phyloP scores from a whole-genome alignment of 208 protist species.

The Endotrypanum monterogeii region DNA sequence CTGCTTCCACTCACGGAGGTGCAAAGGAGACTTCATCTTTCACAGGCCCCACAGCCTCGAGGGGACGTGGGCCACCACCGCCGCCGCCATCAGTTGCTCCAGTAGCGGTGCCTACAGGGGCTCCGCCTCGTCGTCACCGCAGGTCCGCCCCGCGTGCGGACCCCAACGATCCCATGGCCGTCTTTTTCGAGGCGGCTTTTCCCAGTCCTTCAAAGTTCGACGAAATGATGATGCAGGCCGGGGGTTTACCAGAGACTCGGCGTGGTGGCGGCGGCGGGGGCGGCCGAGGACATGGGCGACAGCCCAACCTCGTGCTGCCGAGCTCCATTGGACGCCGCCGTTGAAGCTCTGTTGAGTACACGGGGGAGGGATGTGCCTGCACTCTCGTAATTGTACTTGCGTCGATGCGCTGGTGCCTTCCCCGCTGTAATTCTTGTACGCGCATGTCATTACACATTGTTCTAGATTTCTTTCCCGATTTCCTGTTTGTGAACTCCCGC shows the following conservation, averaged over 20 bases:
- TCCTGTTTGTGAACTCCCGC: not conserved
- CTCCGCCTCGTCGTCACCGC: constrained; percentile 13
- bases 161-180: constrained; percentile 78
- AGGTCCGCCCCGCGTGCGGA: constrained; percentile 26
- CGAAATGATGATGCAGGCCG: constrained; percentile 82
- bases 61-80: constrained; percentile 1
- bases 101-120: not conserved
- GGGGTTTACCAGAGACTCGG: constrained; percentile 47
- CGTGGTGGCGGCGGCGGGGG: constrained; percentile 40
- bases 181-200: constrained; percentile 85
- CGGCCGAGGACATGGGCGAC: constrained; percentile 27
- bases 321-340: constrained; percentile 66
- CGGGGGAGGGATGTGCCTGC: not conserved
- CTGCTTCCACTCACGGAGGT: not conserved
- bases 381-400: not conserved
- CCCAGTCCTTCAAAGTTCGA: constrained; percentile 89
- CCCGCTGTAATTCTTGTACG: not conserved
- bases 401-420: not conserved
- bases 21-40: not conserved
- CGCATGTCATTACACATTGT: not conserved
- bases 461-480: not conserved
- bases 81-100: constrained; percentile 2
- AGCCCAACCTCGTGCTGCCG: constrained; percentile 75
- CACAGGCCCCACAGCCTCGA: not conserved
- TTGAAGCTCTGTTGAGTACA: constrained; percentile 12